Evolutionary conservation across 1,284 basidiomycete species (phyloP).

Genomic region (Heterobasidion occidentale): DNA sequence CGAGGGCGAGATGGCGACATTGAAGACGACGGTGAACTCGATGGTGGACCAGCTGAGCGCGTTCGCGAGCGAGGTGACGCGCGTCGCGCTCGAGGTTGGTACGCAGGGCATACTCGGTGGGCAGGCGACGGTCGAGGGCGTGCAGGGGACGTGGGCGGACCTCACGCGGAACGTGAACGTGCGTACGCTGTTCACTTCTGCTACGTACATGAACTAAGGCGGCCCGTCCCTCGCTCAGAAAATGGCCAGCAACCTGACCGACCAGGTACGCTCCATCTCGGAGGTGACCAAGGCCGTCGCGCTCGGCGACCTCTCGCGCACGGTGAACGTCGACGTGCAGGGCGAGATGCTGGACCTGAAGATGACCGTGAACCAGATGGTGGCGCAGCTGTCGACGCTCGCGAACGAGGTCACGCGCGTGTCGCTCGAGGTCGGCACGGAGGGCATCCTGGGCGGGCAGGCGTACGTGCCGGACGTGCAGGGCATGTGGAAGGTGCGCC

Average conservation of each 20-base stretch:
- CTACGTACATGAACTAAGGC: background rate
- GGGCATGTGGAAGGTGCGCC: constrained; percentile 80
- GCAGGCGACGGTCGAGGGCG: constrained; percentile 87
- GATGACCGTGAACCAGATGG: constrained; percentile 89
- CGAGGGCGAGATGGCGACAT: constrained; percentile 86
- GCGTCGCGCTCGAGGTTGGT: constrained; percentile 89
- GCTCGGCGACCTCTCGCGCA: constrained; percentile 82
- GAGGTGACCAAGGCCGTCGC: constrained; percentile 97
- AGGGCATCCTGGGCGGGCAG: constrained; percentile 95
- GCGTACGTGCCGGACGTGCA: constrained; percentile 83
- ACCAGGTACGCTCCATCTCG: constrained; percentile 96
- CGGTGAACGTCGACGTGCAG: constrained; percentile 92
- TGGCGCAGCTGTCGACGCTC: constrained; percentile 75
- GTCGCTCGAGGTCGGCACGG: constrained; percentile 89
- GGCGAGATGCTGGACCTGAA: constrained; percentile 97
- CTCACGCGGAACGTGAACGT: constrained; percentile 86
- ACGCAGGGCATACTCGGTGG: constrained; percentile 91
- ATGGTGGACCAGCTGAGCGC: constrained; percentile 89
- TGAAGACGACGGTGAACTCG: constrained; percentile 80
- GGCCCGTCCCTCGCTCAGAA: constrained; percentile 32
- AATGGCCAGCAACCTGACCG: constrained; percentile 90
- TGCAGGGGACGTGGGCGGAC: constrained; percentile 93
- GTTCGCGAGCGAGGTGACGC: constrained; percentile 92
- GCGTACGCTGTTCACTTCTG: constrained; percentile 17
- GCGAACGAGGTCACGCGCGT: constrained; percentile 84